Percentiles rank a stretch among this genome's conserved stretches.
These are phyloP conservation scores for Effrenium voratum DNA, from an alignment of 73 alveolate genomes.

Conservation along the genomic window DNA sequence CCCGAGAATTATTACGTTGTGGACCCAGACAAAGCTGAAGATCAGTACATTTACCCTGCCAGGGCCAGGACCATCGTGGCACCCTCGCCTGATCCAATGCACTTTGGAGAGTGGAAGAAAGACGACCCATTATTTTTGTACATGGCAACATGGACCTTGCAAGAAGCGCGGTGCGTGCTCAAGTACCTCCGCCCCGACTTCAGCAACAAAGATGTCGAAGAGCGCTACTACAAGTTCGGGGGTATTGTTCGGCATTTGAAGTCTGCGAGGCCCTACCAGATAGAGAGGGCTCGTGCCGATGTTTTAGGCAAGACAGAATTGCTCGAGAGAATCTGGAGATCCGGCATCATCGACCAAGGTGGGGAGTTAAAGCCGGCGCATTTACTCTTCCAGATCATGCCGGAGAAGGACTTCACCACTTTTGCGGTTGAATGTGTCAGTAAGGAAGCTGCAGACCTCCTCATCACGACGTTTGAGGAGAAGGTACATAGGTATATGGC, in stretches of 20 bases:
- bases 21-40: background rate
- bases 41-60: background rate
- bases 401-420: background rate
- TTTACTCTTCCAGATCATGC: constrained; percentile 2
- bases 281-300: background rate
- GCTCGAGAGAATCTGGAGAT: background rate
- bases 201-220: background rate
- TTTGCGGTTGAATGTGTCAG: background rate
- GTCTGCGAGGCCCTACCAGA: background rate
- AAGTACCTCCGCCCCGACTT: constrained; percentile 1
- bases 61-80: background rate
- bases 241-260: constrained; percentile 7
- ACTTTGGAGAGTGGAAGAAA: constrained; percentile 15
- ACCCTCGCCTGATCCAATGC: background rate
- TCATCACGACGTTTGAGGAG: background rate
- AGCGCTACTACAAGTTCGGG: background rate
- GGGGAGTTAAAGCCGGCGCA: background rate
- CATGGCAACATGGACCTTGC: background rate
- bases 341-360: background rate
- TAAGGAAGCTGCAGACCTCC: background rate
- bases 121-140: background rate
- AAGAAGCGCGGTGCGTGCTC: too few species aligned
- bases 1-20: background rate
- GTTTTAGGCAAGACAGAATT: background rate
- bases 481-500: background rate